A percentile compares a stretch with the other conserved stretches of the same genome.
Conservation (phyloP, 495 filamentous ascomycete genomes). For the Jackrogersella multiformis region DNA sequence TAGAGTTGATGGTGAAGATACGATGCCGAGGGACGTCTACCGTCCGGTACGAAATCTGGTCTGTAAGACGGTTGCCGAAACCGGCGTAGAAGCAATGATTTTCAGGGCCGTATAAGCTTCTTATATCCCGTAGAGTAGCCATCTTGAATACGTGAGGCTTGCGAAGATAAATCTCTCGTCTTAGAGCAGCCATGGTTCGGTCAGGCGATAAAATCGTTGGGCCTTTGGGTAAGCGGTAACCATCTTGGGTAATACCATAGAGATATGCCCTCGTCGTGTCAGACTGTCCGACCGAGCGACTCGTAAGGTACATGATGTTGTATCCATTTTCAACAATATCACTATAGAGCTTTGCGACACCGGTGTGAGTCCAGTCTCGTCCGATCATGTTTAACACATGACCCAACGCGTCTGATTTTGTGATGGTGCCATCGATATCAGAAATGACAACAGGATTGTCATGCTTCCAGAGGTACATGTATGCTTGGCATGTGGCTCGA, state of each 20-base stretch:
- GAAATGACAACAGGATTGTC: slow-evolving; percentile 95
- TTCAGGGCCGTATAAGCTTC: slow-evolving; percentile 82
- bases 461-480: slow-evolving; percentile 91
- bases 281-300: slow-evolving; percentile 89
- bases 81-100: slow-evolving; percentile 93
- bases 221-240: slow-evolving; percentile 84
- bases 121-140: slow-evolving; percentile 94
- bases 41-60: slow-evolving; percentile 93
- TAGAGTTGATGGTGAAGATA: slow-evolving; percentile 99
- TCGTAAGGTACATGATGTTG: slow-evolving; percentile 98
- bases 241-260: slow-evolving; percentile 87
- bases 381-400: slow-evolving; percentile 98
- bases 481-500: slow-evolving; percentile 86
- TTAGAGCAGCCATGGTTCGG: slow-evolving; percentile 92
- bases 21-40: slow-evolving; percentile 93
- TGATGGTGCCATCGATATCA: slow-evolving; percentile 99
- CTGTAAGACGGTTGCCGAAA: slow-evolving; percentile 95
- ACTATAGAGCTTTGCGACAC: slow-evolving; percentile 95
- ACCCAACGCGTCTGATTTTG: slow-evolving; percentile 97
- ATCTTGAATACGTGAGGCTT: slow-evolving; percentile 99
- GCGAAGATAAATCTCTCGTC: slow-evolving; percentile 92
- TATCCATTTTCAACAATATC: slow-evolving; percentile 97
- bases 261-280: slow-evolving; percentile 93
- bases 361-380: slow-evolving; percentile 96
- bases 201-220: slow-evolving; percentile 96